Percentiles rank a stretch among this genome's conserved stretches.
phyloP scores from a whole-genome alignment of 73 alveolate genomes.

The Halteria grandinella region DNA sequence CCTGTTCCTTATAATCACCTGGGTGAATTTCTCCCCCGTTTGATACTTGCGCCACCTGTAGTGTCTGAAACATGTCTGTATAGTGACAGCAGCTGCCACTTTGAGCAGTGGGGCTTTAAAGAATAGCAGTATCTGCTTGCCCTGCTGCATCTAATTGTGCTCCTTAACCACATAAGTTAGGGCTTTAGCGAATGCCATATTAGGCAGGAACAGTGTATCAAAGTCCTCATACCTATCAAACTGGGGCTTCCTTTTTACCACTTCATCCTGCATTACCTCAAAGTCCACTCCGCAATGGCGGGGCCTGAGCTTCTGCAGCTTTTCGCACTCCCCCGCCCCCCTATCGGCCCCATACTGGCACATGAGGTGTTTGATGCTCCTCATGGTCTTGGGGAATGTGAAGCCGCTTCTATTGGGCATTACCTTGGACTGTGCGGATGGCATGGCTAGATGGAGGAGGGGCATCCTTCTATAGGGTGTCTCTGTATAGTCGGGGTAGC shows the following conservation, averaged over 20 bases:
- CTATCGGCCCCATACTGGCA: slow-evolving; percentile 37
- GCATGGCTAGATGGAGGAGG: background rate
- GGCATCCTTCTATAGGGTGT: background rate
- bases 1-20: no score
- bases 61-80: slow-evolving; percentile 13
- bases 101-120: slow-evolving; percentile 45
- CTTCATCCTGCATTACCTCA: background rate
- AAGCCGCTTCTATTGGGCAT: background rate
- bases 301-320: background rate
- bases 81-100: slow-evolving; percentile 49
- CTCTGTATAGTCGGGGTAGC: slow-evolving; percentile 47
- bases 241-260: background rate
- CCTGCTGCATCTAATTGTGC: background rate
- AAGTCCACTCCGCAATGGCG: slow-evolving; percentile 35
- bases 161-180: background rate
- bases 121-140: slow-evolving; percentile 27
- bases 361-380: slow-evolving; percentile 7
- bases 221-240: slow-evolving; percentile 37
- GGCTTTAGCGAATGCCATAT: slow-evolving; percentile 26
- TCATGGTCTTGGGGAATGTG: background rate
- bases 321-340: background rate
- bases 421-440: slow-evolving; percentile 8
- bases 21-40: background rate
- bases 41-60: background rate
- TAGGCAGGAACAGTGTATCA: slow-evolving; percentile 30